Base-by-base conservation (phyloP, 257 asterid genomes). In the Cordia subcordata region DNA sequence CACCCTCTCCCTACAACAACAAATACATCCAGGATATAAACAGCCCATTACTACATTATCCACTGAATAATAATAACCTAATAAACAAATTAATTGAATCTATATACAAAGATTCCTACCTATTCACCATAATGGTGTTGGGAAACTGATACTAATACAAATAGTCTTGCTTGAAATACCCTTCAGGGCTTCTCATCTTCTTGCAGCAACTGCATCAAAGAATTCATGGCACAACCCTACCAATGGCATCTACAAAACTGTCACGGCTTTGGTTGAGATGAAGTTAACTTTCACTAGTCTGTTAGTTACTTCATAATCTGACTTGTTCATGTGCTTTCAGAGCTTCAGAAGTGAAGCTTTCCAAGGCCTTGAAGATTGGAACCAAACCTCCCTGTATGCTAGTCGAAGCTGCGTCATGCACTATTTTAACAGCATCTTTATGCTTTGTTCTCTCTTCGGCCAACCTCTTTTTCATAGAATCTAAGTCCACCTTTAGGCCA, bases 351-450 rank as follows among this genome's bases (percentile, higher is more conserved):
- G 95, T 77, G 68, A 93, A 93, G 68, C 49, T 77, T 83, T 93
- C 96, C 81, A 93, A 68, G 6, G 97, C 97, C 82, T 82, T 86
- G 72, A 93, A 93, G 61, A 93, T 86, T 27, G 99, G 96, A 61
- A 93, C 85, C 4, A 93, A 65, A 22, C 96, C 97, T 5, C 99
- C 94, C 62, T 85, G 94, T 53, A 89, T 76, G 47, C 97, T 89
- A 54, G 81, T 87, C 0, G 99, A 85, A 67, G 92, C 96, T 0
- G 97, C 97, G 15, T 86, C 96, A 10, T 89, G 90, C 50, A 86
- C 94, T 55, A 86, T 65, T 66, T 84, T 93, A 74, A 80, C 67
- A 1, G 95, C 89, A 57, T 89, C 96, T 78, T 85, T 83, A 71
- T 93, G 96, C 66, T 83, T 89, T 22, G 77, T 65, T 66, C 86